These are phyloP conservation scores for Starmerella bombi DNA, from an alignment of 805 yeast genomes.

Conservation along the genomic window DNA sequence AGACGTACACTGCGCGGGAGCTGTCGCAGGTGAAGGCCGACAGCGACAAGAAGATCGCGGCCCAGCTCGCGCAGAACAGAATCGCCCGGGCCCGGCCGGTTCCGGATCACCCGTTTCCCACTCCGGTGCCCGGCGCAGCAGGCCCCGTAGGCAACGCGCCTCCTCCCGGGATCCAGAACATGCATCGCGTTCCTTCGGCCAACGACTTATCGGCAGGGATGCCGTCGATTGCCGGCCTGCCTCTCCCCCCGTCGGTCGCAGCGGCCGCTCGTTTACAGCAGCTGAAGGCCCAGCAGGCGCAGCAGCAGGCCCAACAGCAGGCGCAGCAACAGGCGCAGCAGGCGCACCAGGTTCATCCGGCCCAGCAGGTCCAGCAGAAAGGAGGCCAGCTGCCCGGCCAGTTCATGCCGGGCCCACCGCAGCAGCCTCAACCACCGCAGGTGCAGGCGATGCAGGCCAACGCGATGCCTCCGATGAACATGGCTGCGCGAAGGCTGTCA, in stretches of 20 bases:
- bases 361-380: slow-evolving; percentile 10
- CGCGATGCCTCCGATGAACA: too few species aligned
- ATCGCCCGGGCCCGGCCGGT: slow-evolving; percentile 6
- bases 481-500: background rate
- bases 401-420: too few species aligned
- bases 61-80: slow-evolving; percentile 30
- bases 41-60: slow-evolving; percentile 73
- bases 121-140: background rate
- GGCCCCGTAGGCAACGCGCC: background rate
- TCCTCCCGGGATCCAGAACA: background rate
- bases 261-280: slow-evolving; percentile 21
- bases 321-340: slow-evolving; percentile 12
- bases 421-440: too few species aligned
- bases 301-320: slow-evolving; percentile 15
- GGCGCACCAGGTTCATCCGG: slow-evolving; percentile 9
- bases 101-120: background rate
- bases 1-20: slow-evolving; percentile 53
- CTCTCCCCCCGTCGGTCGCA: slow-evolving; percentile 22
- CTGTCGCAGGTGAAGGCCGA: slow-evolving; percentile 71
- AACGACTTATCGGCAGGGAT: background rate
- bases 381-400: background rate
- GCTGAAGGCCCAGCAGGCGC: slow-evolving; percentile 1
- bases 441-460: too few species aligned
- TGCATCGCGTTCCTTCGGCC: background rate
- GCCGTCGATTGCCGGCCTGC: slow-evolving; percentile 22